Evolutionary conservation across 2,329 filamentous ascomycete genomes (phyloP).

Genomic region (Gyromitra esculenta): DNA sequence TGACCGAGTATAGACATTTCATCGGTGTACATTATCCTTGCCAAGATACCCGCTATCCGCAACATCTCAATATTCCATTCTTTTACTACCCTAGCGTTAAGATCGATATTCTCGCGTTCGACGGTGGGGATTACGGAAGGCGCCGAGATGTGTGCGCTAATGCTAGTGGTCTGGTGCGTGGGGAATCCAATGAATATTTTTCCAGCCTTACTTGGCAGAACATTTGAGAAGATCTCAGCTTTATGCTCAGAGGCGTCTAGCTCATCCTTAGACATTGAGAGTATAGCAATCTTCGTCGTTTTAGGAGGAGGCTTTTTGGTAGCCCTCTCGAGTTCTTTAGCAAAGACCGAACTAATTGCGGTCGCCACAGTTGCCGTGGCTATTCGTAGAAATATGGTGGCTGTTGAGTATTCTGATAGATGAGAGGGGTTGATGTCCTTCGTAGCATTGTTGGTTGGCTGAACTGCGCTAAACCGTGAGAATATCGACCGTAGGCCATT

Average conservation of each 20-base stretch:
- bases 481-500: conserved; percentile 48
- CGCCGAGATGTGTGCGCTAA: conserved; percentile 92
- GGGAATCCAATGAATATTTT: conserved; percentile 97
- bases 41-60: conserved; percentile 87
- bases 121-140: conserved; percentile 97
- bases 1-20: conserved; percentile 81
- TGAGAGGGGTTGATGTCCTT: conserved; percentile 42
- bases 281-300: conserved; percentile 81
- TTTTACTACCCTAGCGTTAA: conserved; percentile 93
- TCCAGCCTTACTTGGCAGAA: conserved; percentile 87
- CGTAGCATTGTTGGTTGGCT: conserved; percentile 12
- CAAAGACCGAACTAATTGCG: conserved; percentile 75
- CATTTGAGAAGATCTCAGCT: conserved; percentile 85
- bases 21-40: conserved; percentile 83
- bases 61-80: conserved; percentile 97
- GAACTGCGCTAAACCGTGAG: conserved; percentile 44
- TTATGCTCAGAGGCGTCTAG: conserved; percentile 73
- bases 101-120: conserved; percentile 93
- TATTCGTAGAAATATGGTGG: conserved; percentile 87
- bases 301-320: conserved; percentile 97
- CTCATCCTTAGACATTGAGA: conserved; percentile 92
- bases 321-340: conserved; percentile 87
- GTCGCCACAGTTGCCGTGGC: conserved; percentile 85
- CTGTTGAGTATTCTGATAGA: conserved; percentile 63
- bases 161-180: conserved; percentile 94